These are phyloP conservation scores for Monosporascus sp. DNA, from an alignment of 2,329 filamentous ascomycete species.

Conservation along the genomic window DNA sequence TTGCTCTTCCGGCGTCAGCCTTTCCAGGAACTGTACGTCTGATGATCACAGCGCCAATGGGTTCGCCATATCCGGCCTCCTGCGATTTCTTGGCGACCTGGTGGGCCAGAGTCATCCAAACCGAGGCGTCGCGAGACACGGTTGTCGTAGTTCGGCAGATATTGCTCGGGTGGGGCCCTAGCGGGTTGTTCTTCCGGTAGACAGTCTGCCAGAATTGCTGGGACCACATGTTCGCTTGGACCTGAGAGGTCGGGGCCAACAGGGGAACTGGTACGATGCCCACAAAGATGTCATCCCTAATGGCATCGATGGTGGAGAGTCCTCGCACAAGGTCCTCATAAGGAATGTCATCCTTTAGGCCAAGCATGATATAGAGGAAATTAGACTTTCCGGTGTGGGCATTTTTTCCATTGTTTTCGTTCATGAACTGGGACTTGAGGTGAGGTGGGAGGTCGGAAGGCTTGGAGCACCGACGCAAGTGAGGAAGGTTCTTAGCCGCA, in stretches of 20 bases:
- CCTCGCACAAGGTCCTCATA: constrained; percentile 46
- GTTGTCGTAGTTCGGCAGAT: constrained; percentile 66
- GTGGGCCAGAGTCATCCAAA: constrained; percentile 66
- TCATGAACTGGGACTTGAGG: constrained; percentile 58
- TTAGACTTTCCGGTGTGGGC: constrained; percentile 57
- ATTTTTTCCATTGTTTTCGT: constrained; percentile 51
- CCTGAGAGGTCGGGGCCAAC: constrained; percentile 68
- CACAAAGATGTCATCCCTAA: constrained; percentile 52
- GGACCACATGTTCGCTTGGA: constrained; percentile 71
- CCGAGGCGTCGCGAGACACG: constrained; percentile 56
- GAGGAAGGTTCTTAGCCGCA: constrained; percentile 60
- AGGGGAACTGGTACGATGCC: constrained; percentile 64
- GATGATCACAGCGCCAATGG: constrained; percentile 71
- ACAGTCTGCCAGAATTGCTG: constrained; percentile 77
- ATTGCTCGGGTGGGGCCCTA: constrained; percentile 75
- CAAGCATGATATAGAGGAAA: constrained; percentile 55
- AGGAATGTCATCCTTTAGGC: constrained; percentile 46
- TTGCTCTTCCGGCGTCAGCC: constrained; percentile 11
- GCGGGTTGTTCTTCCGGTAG: constrained; percentile 82
- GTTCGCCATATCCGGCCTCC: constrained; percentile 56
- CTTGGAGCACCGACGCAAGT: constrained; percentile 74
- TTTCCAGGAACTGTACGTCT: constrained; percentile 44
- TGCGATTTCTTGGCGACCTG: constrained; percentile 57
- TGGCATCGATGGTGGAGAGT: constrained; percentile 44
- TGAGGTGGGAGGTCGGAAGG: constrained; percentile 62